These are phyloP conservation scores for Neostapfia colusana DNA, from an alignment of 176 grass and related monocot species.

Conservation along the genomic window DNA sequence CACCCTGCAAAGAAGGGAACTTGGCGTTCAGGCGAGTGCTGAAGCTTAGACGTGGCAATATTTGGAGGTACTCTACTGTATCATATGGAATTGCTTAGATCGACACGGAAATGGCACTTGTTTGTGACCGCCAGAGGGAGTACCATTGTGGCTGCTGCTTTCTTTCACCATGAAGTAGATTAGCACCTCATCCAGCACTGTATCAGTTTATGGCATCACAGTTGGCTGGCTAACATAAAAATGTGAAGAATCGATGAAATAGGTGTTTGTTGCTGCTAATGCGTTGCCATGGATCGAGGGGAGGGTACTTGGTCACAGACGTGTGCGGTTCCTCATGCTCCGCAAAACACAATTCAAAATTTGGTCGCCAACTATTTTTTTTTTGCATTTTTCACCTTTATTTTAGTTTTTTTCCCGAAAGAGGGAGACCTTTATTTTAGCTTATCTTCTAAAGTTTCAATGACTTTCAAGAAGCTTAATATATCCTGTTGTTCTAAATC, in stretches of 20 bases:
- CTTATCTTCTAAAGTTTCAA: neutral
- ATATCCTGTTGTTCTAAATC: neutral
- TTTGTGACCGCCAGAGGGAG: no score
- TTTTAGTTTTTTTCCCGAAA: no score
- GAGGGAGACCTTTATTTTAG: neutral
- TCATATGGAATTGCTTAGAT: neutral
- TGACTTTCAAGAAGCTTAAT: neutral
- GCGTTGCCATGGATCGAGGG: neutral
- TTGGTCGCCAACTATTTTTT: neutral
- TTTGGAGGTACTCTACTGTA: neutral
- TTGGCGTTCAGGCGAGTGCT: neutral
- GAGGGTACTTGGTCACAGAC: neutral
- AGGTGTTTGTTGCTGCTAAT: neutral
- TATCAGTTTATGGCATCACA: neutral
- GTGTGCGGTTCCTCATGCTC: neutral
- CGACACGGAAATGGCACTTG: neutral
- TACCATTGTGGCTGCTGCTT: neutral
- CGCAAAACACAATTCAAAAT: neutral
- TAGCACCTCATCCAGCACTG: neutral
- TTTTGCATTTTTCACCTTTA: neutral
- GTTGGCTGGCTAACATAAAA: neutral
- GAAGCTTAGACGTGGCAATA: neutral
- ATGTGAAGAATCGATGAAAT: neutral
- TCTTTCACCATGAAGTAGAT: neutral
- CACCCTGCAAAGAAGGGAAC: conserved; percentile 32